phyloP scores from a whole-genome alignment of 2,329 filamentous ascomycete species.

The Colletotrichum spaethianum region DNA sequence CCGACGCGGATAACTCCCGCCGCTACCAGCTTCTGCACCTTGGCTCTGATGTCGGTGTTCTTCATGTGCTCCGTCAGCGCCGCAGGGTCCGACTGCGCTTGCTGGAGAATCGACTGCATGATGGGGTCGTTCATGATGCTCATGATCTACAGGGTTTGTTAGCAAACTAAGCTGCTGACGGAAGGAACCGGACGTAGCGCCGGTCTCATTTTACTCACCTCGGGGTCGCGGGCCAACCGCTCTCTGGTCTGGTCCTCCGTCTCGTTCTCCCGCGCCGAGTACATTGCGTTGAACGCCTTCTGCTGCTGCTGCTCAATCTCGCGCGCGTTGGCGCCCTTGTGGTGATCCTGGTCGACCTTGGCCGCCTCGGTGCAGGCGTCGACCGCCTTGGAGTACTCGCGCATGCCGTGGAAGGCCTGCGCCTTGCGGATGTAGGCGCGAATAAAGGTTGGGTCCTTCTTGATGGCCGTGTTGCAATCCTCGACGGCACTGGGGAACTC shows the following conservation, averaged over 20 bases:
- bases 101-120: constrained; percentile 97
- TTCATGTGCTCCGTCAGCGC: constrained; percentile 98
- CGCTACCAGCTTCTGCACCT: constrained; percentile 95
- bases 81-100: constrained; percentile 93
- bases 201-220: constrained; percentile 70
- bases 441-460: constrained; percentile 92
- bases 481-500: constrained; percentile 94
- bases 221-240: constrained; percentile 89
- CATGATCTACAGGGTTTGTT: constrained; percentile 74
- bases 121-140: constrained; percentile 93
- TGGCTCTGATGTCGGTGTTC: constrained; percentile 86
- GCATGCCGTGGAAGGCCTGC: constrained; percentile 96
- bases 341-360: constrained; percentile 78
- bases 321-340: constrained; percentile 82
- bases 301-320: constrained; percentile 96
- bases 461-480: constrained; percentile 93
- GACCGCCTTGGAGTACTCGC: constrained; percentile 95
- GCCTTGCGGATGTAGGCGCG: constrained; percentile 97
- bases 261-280: constrained; percentile 91
- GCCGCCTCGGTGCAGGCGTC: constrained; percentile 89
- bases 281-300: constrained; percentile 93
- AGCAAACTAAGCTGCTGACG: background rate
- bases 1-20: constrained; percentile 92
- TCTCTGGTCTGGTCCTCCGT: constrained; percentile 96
- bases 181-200: background rate